phyloP scores from a whole-genome alignment of 176 grass and related monocot genomes.

The Rhynchospora breviuscula region DNA sequence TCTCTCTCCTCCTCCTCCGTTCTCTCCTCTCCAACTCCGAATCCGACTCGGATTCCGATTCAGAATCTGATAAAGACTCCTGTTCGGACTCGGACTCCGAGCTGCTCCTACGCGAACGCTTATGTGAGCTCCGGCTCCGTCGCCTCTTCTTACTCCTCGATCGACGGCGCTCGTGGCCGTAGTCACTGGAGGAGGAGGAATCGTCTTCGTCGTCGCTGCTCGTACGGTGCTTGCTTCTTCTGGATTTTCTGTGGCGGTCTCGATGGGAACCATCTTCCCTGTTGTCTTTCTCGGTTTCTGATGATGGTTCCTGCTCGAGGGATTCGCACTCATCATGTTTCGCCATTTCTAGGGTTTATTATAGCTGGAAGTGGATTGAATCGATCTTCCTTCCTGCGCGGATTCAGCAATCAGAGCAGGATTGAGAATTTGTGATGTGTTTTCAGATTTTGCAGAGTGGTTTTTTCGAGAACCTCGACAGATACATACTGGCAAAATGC shows the following conservation, averaged over 20 bases:
- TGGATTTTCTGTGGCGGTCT: constrained; percentile 10
- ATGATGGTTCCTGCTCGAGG: background rate
- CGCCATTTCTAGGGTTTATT: constrained; percentile 19
- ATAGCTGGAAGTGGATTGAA: background rate
- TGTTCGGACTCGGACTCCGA: constrained; percentile 41
- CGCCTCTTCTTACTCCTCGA: constrained; percentile 50
- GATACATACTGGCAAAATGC: background rate
- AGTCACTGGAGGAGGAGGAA: constrained; percentile 29
- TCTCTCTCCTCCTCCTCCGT: constrained; percentile 38
- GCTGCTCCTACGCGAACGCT: constrained; percentile 30
- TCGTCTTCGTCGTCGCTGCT: constrained; percentile 24
- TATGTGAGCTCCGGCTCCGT: constrained; percentile 42
- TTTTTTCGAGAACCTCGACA: too few relatives aligned
- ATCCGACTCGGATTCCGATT: constrained; percentile 43
- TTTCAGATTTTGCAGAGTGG: background rate
- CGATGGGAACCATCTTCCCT: background rate
- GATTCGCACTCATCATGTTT: background rate
- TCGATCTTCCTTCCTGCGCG: background rate
- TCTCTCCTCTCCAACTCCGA: constrained; percentile 48
- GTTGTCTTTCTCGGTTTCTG: background rate
- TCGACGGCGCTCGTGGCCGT: constrained; percentile 38
- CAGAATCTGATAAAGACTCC: constrained; percentile 54
- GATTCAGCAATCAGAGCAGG: background rate
- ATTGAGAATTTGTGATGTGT: background rate
- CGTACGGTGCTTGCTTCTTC: background rate